Percentiles rank a stretch among this genome's conserved stretches.
These are phyloP conservation scores for Herpotrichia juniperi DNA, from an alignment of 2,329 filamentous ascomycete genomes.

Conservation along the genomic window DNA sequence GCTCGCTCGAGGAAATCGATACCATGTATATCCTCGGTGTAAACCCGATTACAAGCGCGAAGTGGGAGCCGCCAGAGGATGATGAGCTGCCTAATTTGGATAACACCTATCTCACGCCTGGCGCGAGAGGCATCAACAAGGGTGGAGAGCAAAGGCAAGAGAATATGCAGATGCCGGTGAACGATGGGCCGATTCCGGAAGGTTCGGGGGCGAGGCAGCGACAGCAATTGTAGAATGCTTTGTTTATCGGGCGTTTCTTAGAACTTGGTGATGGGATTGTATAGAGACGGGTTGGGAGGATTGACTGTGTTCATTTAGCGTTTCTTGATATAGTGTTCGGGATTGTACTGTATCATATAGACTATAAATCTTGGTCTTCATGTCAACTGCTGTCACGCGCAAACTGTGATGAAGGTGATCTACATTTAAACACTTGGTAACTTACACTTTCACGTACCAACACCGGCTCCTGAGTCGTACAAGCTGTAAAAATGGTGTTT, in stretches of 20 bases:
- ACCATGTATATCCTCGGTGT: slow-evolving; percentile 71
- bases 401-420: neutral
- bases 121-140: slow-evolving; percentile 42
- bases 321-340: neutral
- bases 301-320: neutral
- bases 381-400: neutral
- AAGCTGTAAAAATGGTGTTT: no score
- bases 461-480: no score
- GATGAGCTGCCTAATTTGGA: slow-evolving; percentile 42
- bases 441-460: neutral
- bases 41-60: slow-evolving; percentile 65
- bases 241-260: no score
- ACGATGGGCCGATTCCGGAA: neutral
- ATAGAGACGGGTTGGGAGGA: neutral
- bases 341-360: neutral
- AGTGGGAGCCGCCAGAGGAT: slow-evolving; percentile 53
- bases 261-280: neutral
- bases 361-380: neutral
- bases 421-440: neutral
- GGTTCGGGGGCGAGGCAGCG: slow-evolving; percentile 2
- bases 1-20: slow-evolving; percentile 79
- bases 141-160: slow-evolving; percentile 31
- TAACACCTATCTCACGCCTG: slow-evolving; percentile 40
- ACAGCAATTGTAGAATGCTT: neutral
- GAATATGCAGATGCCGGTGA: slow-evolving; percentile 8